phyloP scores from a whole-genome alignment of 73 alveolate species.

The Tetrahymena elliotti region DNA sequence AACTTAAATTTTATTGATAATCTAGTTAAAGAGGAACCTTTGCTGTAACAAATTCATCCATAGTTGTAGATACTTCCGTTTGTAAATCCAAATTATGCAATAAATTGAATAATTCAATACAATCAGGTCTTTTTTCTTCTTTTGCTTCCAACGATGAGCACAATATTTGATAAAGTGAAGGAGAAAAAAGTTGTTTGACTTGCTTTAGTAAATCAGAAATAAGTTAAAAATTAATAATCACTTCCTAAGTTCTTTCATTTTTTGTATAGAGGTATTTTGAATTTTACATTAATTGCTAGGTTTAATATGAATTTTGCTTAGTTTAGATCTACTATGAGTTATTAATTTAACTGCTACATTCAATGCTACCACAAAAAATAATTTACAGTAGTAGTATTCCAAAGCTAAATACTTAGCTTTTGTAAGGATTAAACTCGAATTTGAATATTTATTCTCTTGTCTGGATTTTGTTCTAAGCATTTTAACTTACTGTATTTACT shows the following conservation, averaged over 20 bases:
- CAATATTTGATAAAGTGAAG: neutral
- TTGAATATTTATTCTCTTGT: neutral
- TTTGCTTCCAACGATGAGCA: neutral
- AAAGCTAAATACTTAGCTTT: neutral
- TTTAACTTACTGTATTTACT: neutral
- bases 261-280: neutral
- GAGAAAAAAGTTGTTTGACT: neutral
- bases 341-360: neutral
- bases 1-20: neutral
- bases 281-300: neutral
- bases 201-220: neutral
- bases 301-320: too few species aligned
- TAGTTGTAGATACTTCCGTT: neutral
- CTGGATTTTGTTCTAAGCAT: neutral
- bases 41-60: neutral
- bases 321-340: neutral
- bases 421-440: neutral
- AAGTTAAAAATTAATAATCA: neutral
- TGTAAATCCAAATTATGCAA: neutral
- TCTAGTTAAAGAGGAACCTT: neutral
- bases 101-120: neutral
- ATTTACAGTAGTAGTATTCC: neutral
- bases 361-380: neutral
- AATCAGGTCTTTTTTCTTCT: neutral
- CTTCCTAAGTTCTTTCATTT: neutral